Evolutionary conservation across 768 basidiomycete genomes (phyloP), one percentile per base, ranked within the genome.

Genomic region (Zangia roseola): DNA sequence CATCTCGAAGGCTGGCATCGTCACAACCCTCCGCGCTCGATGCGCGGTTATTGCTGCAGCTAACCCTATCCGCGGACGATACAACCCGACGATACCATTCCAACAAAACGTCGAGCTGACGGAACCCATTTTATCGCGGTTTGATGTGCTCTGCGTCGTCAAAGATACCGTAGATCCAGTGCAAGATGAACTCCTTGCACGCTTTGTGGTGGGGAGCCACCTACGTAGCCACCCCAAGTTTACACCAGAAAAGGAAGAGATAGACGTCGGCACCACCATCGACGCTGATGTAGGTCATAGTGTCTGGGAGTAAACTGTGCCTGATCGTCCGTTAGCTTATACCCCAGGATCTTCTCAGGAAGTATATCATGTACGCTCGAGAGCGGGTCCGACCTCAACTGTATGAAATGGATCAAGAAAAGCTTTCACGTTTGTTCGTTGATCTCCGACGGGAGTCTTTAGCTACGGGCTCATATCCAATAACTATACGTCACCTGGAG

Each of bases 311-410:
- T 17, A 46, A 47, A 20, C 10, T 25, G 17, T 37, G 26, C 8
- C 53, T 69, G 21, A 66, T 33, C 10, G 19, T 31, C 23, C 19
- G 2, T 30, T 49, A 99, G 95, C 81, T 97, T 58, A 98, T 99
- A 58, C 91, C 95, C 0, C 97, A 99, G 76, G 94, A 98, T 55
- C 71, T 95, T 30, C 81, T 99, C 21, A 84, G 91, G 43, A 99
- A 98, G 67, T 99, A 98, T 69, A 97, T 98, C 73, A 95, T 98
- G 91, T 98, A 98, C 61, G 93, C 94, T 0, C 83, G 92, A 51
- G 97, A 98, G 62, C 89, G 85, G 64, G 84, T 97, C 54, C 78
- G 80, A 56, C 97, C 97, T 2, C 95, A 97, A 70, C 76, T 99
- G 44, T 91, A 91, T 61, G 91, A 97, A 59, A 77, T 98, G 57